Evolutionary conservation across 106 monocot genomes (phyloP).

Genomic region (Amphibolis antarctica): DNA sequence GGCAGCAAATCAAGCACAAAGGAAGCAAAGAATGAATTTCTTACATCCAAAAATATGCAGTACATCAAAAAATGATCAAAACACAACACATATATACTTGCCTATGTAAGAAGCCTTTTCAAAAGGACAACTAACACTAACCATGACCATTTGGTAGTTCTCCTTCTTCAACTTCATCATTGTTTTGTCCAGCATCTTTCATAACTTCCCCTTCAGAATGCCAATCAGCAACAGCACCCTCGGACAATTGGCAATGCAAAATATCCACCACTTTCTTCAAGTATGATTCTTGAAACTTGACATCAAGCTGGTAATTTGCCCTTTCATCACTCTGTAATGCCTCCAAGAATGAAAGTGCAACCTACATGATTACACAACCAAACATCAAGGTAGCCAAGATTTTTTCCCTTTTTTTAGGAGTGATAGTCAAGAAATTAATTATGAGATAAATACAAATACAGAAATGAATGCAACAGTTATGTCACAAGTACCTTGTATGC

Average conservation of each 20-base stretch:
- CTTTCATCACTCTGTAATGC: constrained; percentile 97
- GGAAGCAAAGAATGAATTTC: too few relatives aligned
- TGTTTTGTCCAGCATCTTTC: constrained; percentile 13
- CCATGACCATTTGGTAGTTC: constrained; percentile 83
- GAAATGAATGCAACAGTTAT: background rate
- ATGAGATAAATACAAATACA: constrained; percentile 1
- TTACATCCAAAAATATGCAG: too few relatives aligned
- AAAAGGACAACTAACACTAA: constrained; percentile 8
- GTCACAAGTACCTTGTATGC: constrained; percentile 67
- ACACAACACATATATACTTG: too few relatives aligned
- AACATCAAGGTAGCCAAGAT: background rate
- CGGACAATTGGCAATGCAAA: constrained; percentile 81
- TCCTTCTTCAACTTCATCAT: constrained; percentile 87
- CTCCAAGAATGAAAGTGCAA: constrained; percentile 85
- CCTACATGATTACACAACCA: constrained; percentile 31
- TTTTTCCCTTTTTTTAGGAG: too few relatives aligned
- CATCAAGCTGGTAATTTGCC: constrained; percentile 87
- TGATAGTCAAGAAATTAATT: too few relatives aligned
- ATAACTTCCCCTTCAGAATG: constrained; percentile 13
- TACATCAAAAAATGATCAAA: too few relatives aligned
- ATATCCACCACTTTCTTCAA: constrained; percentile 70
- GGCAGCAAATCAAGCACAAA: too few relatives aligned
- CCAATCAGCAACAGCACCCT: constrained; percentile 51
- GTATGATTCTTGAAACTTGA: constrained; percentile 95
- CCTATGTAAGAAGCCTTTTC: background rate